Evolutionary conservation across 148 eudicot species (phyloP).

Genomic region (Cornus kousa): DNA sequence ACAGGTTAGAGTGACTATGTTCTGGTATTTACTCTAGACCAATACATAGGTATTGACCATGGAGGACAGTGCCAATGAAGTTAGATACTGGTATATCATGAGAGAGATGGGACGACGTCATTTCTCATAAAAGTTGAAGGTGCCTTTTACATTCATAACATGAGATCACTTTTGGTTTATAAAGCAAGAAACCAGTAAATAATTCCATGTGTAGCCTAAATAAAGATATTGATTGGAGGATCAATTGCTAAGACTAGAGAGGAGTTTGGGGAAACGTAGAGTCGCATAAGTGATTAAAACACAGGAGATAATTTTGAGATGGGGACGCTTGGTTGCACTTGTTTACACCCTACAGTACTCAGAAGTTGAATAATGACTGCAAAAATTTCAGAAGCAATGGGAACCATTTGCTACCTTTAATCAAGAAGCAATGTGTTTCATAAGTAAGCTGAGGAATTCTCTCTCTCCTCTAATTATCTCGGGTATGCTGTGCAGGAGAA

Average conservation of each 20-base stretch:
- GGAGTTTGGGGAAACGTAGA: not conserved
- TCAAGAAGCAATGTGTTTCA: not conserved
- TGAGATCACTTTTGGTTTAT: not conserved
- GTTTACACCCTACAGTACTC: too few species aligned
- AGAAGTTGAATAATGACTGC: not conserved
- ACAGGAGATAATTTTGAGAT: not conserved
- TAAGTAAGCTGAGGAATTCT: not conserved
- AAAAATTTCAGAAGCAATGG: not conserved
- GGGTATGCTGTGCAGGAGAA: constrained; percentile 49
- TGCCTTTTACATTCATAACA: not conserved
- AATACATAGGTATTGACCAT: not conserved
- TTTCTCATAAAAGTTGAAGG: not conserved
- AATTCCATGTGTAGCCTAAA: not conserved
- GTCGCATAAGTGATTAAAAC: not conserved
- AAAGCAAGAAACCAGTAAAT: not conserved
- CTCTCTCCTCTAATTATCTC: not conserved
- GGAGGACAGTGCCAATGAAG: not conserved
- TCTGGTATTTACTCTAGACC: not conserved
- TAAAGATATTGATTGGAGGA: not conserved
- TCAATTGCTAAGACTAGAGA: not conserved
- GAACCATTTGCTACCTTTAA: not conserved
- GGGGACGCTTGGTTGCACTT: not conserved
- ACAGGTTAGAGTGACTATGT: not conserved
- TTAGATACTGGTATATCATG: not conserved
- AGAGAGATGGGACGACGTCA: not conserved